Evolutionary conservation across 192 early-diverging fungal species (phyloP).

Genomic region (Fimicolochytrium jonesii): DNA sequence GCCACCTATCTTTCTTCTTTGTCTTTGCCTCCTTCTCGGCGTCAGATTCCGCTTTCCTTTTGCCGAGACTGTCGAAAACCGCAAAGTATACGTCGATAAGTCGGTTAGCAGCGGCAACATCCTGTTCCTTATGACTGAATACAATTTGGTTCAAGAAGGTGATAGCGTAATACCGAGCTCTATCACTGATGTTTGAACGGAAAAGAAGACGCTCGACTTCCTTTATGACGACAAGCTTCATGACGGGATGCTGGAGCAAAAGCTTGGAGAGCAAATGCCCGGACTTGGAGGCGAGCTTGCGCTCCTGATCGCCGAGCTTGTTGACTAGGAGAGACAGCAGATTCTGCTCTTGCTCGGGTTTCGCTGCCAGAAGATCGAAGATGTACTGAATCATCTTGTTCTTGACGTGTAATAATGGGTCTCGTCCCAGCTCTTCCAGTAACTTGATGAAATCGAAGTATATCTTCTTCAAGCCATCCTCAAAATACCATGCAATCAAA

Average conservation of each 20-base stretch:
- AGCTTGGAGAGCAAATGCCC: slow-evolving; percentile 73
- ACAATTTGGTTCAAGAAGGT: slow-evolving; percentile 91
- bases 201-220: slow-evolving; percentile 87
- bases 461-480: slow-evolving; percentile 85
- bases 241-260: slow-evolving; percentile 74
- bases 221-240: slow-evolving; percentile 82
- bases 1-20: slow-evolving; percentile 27
- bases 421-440: slow-evolving; percentile 85
- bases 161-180: slow-evolving; percentile 88
- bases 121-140: slow-evolving; percentile 57
- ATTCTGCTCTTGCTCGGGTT: slow-evolving; percentile 97
- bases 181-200: slow-evolving; percentile 60
- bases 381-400: slow-evolving; percentile 75
- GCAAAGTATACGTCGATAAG: slow-evolving; percentile 89
- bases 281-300: slow-evolving; percentile 81
- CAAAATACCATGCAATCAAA: slow-evolving; percentile 88
- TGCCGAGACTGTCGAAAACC: slow-evolving; percentile 80
- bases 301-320: slow-evolving; percentile 91
- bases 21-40: slow-evolving; percentile 46
- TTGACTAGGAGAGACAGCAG: slow-evolving; percentile 86
- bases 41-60: slow-evolving; percentile 28
- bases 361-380: slow-evolving; percentile 69
- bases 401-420: slow-evolving; percentile 79
- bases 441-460: slow-evolving; percentile 88
- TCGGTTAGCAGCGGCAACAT: slow-evolving; percentile 71